Conservation (phyloP, 2,329 filamentous ascomycete species). For the Fusarium torulosum region DNA sequence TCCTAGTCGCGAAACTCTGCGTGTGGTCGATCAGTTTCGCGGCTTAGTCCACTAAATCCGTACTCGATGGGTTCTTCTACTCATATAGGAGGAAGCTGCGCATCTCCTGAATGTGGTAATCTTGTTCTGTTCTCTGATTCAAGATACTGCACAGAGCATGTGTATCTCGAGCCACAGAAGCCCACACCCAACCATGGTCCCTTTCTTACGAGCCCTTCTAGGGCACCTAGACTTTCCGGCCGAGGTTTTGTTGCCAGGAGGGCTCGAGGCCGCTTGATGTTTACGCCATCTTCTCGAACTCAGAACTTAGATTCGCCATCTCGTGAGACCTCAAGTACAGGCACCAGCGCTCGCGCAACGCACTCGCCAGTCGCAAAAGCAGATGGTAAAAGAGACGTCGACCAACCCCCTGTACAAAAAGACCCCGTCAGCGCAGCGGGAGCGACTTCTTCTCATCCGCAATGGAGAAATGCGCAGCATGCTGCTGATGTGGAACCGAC, state of each 20-base stretch:
- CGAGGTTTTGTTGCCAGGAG: slow-evolving; percentile 34
- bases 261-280: slow-evolving; percentile 20
- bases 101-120: slow-evolving; percentile 24
- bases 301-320: neutral
- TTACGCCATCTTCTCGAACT: slow-evolving; percentile 7
- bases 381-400: neutral
- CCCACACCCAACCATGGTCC: neutral
- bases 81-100: slow-evolving; percentile 35
- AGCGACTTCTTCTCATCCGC: neutral
- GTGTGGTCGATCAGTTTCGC: slow-evolving; percentile 19
- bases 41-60: slow-evolving; percentile 13
- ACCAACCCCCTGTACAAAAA: neutral
- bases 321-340: neutral
- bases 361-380: neutral
- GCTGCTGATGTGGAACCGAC: neutral
- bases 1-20: slow-evolving; percentile 11
- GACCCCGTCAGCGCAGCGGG: neutral
- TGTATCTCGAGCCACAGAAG: slow-evolving; percentile 1
- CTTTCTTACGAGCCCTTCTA: slow-evolving; percentile 6
- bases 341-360: neutral
- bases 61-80: slow-evolving; percentile 35
- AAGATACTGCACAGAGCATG: slow-evolving; percentile 34
- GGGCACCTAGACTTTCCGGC: slow-evolving; percentile 8
- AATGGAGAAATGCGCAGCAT: neutral
- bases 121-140: slow-evolving; percentile 28